phyloP scores from a whole-genome alignment of 2,329 filamentous ascomycete genomes.

The Penicillium sumatraense region DNA sequence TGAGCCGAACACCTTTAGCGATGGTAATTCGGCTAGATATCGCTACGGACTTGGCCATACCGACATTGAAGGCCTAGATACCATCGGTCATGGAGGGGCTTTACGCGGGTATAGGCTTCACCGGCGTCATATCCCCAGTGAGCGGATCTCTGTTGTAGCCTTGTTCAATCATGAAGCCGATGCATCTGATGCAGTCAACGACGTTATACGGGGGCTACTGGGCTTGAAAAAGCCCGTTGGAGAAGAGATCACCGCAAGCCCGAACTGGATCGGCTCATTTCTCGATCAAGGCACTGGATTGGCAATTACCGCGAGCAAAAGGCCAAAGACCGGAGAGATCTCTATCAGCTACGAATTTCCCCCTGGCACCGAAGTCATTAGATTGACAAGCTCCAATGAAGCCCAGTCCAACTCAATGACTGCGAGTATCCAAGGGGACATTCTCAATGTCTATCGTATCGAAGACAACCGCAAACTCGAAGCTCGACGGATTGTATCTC shows the following conservation, averaged over 20 bases:
- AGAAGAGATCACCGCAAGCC: slow-evolving; percentile 12
- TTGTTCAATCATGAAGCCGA: slow-evolving; percentile 47
- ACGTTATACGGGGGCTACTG: slow-evolving; percentile 39
- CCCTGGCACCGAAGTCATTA: slow-evolving; percentile 30
- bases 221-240: slow-evolving; percentile 18
- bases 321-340: slow-evolving; percentile 31
- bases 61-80: slow-evolving; percentile 29
- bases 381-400: slow-evolving; percentile 11
- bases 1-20: slow-evolving; percentile 33
- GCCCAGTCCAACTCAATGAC: slow-evolving; percentile 28
- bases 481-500: slow-evolving; percentile 25
- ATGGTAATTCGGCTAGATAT: slow-evolving; percentile 44
- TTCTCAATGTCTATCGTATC: slow-evolving; percentile 30
- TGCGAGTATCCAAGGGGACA: slow-evolving; percentile 36
- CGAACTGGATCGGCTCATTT: slow-evolving; percentile 42
- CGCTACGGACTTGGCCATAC: slow-evolving; percentile 41
- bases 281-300: slow-evolving; percentile 45
- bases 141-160: slow-evolving; percentile 45
- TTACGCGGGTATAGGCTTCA: slow-evolving; percentile 47
- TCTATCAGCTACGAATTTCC: slow-evolving; percentile 34
- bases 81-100: slow-evolving; percentile 48
- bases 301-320: slow-evolving; percentile 32
- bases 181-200: slow-evolving; percentile 29
- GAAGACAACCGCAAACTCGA: slow-evolving; percentile 35
- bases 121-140: slow-evolving; percentile 40